Base-by-base conservation (phyloP, 331 rosid genomes). In the Spiraea crenata region DNA sequence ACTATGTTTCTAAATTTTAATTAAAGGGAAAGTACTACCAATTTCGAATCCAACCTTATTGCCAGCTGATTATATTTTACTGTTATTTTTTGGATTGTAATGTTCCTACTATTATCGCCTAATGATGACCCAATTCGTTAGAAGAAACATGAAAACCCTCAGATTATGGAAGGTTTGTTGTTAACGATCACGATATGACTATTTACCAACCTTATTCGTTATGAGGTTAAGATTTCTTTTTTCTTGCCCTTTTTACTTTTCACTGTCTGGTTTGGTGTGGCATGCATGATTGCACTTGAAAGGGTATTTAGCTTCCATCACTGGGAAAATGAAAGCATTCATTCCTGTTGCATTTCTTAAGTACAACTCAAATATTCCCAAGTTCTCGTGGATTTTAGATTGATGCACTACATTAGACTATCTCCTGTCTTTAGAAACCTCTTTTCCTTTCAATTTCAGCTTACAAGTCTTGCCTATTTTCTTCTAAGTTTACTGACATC, bases 111-210 rank as follows among this genome's bases (percentile, higher is more conserved):
- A 50, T 51, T 51, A 15, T 55, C 57, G 34, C 25, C 62, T 48
- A 48, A 38, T 49, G 37, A 50, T 39, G 19, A 50, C 55, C 68
- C 59, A 74, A 11, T 56, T 70, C 54, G 4, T 17, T 63, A 69
- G 64, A 57, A 67, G 44, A n/a, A 63, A 64, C 39, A 63, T 73
- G n/a, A 72, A 35, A 39, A 19, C 58, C 45, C 56, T 50, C 31
- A 57, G 46, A 42, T 42, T 49, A 5, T 15, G 15, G 6, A 49
- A 71, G 67, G 11, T 38, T 31, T 14, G 37, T 9, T 45, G 15
- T 63, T 11, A 17, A 10, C 39, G 47, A 57, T 42, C 14, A 40
- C 39, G 77, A 78, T 41, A 34, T 34, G 48, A 59, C 74, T 17
- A 48, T 48, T 5, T 35, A 72, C 63, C 77, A 49, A 59, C 67